phyloP scores from a whole-genome alignment of 345 rosid species.

The Salix suchowensis region DNA sequence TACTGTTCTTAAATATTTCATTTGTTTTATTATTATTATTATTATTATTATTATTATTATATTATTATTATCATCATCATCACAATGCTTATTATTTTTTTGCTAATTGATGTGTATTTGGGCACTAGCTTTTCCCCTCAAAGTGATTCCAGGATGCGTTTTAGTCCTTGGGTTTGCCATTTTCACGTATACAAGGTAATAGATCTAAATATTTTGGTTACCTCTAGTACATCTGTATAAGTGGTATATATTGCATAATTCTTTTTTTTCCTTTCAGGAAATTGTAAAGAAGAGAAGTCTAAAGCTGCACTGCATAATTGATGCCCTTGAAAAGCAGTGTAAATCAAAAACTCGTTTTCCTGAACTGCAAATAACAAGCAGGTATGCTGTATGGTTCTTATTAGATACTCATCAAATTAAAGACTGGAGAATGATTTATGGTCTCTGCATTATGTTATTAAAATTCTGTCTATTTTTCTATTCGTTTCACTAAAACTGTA shows the following conservation, averaged over 20 bases:
- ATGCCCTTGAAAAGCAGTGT: conserved; percentile 45
- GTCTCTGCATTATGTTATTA: neutral
- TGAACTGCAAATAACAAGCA: conserved; percentile 40
- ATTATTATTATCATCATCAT: neutral
- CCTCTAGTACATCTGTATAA: neutral
- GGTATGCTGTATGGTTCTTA: conserved; percentile 40
- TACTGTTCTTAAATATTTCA: neutral
- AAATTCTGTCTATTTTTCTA: no score
- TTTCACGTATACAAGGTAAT: conserved; percentile 73
- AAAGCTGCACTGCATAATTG: conserved; percentile 37
- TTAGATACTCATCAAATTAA: neutral
- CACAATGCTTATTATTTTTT: neutral
- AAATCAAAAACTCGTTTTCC: conserved; percentile 34
- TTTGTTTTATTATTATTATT: neutral
- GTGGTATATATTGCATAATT: conserved; percentile 8
- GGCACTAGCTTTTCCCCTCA: conserved; percentile 54
- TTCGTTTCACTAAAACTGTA: no score
- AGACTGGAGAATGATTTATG: neutral
- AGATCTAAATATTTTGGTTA: neutral
- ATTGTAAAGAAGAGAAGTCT: conserved; percentile 49
- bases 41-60: no score
- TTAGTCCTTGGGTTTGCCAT: conserved; percentile 85
- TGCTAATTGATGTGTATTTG: conserved; percentile 20
- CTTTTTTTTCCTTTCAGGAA: conserved; percentile 45
- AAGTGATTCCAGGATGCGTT: conserved; percentile 18